Evolutionary conservation across 345 rosid species (phyloP).

Genomic region (Pistacia atlantica): DNA sequence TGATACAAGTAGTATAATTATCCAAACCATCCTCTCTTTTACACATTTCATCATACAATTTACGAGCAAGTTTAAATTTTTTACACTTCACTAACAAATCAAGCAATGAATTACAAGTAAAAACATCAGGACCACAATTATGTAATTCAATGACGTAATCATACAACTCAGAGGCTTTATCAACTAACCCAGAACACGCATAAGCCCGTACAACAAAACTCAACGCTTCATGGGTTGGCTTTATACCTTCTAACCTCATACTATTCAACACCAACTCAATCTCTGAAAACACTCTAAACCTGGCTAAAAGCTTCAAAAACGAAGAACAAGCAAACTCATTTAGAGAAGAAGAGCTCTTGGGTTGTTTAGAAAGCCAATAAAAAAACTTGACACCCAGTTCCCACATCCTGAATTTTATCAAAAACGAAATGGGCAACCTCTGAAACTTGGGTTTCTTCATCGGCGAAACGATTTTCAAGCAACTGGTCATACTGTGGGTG

Average conservation of each 20-base stretch:
- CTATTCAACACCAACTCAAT: conserved; percentile 41
- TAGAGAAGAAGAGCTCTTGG: conserved; percentile 23
- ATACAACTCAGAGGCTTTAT: conserved; percentile 62
- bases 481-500: conserved; percentile 46
- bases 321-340: conserved; percentile 72
- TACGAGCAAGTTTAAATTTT: conserved; percentile 45
- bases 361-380: conserved; percentile 50
- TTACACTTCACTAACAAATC: conserved; percentile 37
- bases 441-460: conserved; percentile 40
- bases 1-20: conserved; percentile 69
- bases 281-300: conserved; percentile 50
- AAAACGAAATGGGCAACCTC: conserved; percentile 67
- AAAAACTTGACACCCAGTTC: conserved; percentile 64
- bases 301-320: conserved; percentile 70
- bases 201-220: conserved; percentile 54
- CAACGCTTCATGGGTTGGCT: conserved; percentile 60
- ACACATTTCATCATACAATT: conserved; percentile 69
- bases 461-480: conserved; percentile 42
- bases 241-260: conserved; percentile 46
- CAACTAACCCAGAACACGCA: conserved; percentile 51
- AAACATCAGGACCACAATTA: conserved; percentile 48
- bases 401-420: conserved; percentile 61
- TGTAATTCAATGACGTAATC: conserved; percentile 29
- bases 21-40: conserved; percentile 52
- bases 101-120: conserved; percentile 76